These are phyloP conservation scores for Cryomyces minteri DNA, from an alignment of 495 filamentous ascomycete species.

Conservation along the genomic window DNA sequence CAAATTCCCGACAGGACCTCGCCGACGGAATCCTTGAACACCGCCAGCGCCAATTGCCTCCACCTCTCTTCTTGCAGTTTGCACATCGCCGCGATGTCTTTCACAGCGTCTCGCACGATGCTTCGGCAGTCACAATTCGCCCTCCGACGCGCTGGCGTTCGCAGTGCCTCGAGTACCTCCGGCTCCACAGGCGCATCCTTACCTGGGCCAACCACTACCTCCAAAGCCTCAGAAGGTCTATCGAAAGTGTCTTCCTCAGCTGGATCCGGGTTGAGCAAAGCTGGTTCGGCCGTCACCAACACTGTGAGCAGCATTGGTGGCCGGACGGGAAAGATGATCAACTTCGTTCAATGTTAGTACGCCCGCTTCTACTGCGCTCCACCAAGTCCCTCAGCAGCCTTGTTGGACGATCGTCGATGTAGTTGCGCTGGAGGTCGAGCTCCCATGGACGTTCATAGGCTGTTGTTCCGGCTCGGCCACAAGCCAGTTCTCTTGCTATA, in stretches of 20 bases:
- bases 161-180: constrained; percentile 45
- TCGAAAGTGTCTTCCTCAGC: constrained; percentile 66
- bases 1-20: too few relatives aligned
- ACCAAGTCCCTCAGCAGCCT: too few relatives aligned
- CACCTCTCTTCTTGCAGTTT: too few relatives aligned
- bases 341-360: constrained; percentile 70
- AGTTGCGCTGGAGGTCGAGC: not conserved
- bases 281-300: constrained; percentile 41
- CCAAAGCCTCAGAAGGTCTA: constrained; percentile 72
- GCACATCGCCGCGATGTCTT: constrained; percentile 18
- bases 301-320: constrained; percentile 67
- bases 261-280: constrained; percentile 54
- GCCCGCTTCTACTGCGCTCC: not conserved
- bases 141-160: constrained; percentile 34
- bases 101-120: constrained; percentile 33
- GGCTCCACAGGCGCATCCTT: constrained; percentile 46
- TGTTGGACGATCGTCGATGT: too few relatives aligned
- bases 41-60: too few relatives aligned
- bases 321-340: constrained; percentile 61
- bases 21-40: too few relatives aligned
- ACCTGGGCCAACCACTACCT: constrained; percentile 34
- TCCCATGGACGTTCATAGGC: not conserved
- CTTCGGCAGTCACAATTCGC: constrained; percentile 41
- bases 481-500: not conserved
- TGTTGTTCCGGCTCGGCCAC: not conserved